Evolutionary conservation across 2,329 filamentous ascomycete genomes (phyloP).

Genomic region (Talaromyces sp.): DNA sequence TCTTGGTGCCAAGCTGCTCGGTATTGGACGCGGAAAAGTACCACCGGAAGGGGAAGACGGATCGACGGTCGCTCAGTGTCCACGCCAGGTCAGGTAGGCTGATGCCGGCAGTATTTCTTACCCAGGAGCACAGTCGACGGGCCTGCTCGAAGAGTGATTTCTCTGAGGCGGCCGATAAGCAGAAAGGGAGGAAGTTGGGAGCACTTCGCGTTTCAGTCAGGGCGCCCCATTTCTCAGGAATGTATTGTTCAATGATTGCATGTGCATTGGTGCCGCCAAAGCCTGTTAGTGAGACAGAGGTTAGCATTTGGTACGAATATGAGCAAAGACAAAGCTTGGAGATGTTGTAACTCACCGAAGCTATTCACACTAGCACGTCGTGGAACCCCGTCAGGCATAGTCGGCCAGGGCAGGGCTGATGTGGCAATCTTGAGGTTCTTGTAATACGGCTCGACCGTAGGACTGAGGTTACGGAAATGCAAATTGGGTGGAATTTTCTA

Average conservation of each 20-base stretch:
- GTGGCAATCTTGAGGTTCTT: slow-evolving; percentile 21
- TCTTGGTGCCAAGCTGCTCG: too few relatives aligned
- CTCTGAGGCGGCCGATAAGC: slow-evolving; percentile 2
- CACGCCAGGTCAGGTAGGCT: slow-evolving; percentile 55
- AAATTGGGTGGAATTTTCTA: slow-evolving; percentile 26
- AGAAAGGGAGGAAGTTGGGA: too few relatives aligned
- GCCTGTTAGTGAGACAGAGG: neutral
- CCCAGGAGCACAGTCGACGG: too few relatives aligned
- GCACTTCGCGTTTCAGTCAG: too few relatives aligned
- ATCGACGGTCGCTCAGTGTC: too few relatives aligned
- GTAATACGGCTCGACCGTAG: slow-evolving; percentile 18
- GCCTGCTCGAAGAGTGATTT: neutral
- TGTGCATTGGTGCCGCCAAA: slow-evolving; percentile 36
- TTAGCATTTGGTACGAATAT: slow-evolving; percentile 19
- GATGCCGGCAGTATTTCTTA: slow-evolving; percentile 28
- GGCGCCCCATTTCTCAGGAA: too few relatives aligned
- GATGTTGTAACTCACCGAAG: slow-evolving; percentile 38
- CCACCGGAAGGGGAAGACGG: too few relatives aligned
- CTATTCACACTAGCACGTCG: slow-evolving; percentile 35
- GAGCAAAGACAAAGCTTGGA: slow-evolving; percentile 13
- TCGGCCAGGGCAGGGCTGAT: slow-evolving; percentile 13
- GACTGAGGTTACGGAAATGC: slow-evolving; percentile 20
- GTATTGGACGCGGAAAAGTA: too few relatives aligned
- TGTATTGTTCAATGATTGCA: slow-evolving; percentile 19
- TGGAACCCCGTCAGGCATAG: slow-evolving; percentile 22